Conservation (phyloP, 108 stramenopile genomes). For the Nitzschia sp. region DNA sequence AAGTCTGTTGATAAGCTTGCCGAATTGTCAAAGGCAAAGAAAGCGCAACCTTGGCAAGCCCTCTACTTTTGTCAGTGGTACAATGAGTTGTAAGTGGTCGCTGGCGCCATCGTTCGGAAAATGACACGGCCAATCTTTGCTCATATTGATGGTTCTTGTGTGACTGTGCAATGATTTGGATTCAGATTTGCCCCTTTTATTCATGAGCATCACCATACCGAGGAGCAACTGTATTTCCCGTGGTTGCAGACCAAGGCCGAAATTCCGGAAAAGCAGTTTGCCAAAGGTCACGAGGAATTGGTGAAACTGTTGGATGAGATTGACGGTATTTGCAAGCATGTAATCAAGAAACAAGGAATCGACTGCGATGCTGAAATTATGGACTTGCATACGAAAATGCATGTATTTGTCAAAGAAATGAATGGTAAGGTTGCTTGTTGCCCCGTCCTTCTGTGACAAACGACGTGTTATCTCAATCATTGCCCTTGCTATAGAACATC, state of each 20-base stretch:
- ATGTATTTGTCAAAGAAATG: constrained; percentile 35
- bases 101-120: too few relatives aligned
- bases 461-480: too few relatives aligned
- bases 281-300: constrained; percentile 31
- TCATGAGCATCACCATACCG: constrained; percentile 38
- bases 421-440: constrained; percentile 1
- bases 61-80: constrained; percentile 45
- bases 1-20: constrained; percentile 23
- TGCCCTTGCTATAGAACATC: constrained; percentile 37
- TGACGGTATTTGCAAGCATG: constrained; percentile 23
- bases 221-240: constrained; percentile 47
- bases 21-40: constrained; percentile 13
- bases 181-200: constrained; percentile 22
- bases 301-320: constrained; percentile 29
- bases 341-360: constrained; percentile 32
- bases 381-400: constrained; percentile 20
- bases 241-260: constrained; percentile 39
- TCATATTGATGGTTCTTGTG: too few relatives aligned
- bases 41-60: constrained; percentile 28
- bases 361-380: constrained; percentile 27
- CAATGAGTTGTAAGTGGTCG: constrained; percentile 7
- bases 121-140: too few relatives aligned
- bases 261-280: constrained; percentile 32
- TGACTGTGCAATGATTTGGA: too few relatives aligned
- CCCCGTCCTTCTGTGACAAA: not conserved